Evolutionary conservation across 1,284 basidiomycete genomes (phyloP).

Genomic region (Sparassis latifolia): DNA sequence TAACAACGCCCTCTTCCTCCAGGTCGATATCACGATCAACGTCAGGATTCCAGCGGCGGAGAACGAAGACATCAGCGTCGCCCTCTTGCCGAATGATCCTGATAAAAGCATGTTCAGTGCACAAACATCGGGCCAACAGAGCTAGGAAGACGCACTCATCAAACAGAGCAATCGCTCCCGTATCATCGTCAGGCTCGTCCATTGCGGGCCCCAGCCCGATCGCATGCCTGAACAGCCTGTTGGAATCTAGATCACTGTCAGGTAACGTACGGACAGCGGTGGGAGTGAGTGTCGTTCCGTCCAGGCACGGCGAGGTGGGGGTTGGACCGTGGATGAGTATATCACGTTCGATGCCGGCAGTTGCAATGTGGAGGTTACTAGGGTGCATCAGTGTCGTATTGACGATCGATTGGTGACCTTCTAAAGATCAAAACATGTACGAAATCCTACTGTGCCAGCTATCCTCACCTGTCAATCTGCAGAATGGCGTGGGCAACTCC

Average conservation of each 20-base stretch:
- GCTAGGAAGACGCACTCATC: constrained; percentile 28
- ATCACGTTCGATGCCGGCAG: constrained; percentile 65
- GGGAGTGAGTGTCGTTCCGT: constrained; percentile 36
- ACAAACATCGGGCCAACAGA: neutral
- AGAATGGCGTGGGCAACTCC: constrained; percentile 50
- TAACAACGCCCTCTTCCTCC: constrained; percentile 1
- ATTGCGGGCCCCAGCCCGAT: constrained; percentile 25
- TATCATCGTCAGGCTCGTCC: constrained; percentile 34
- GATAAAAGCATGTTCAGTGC: neutral
- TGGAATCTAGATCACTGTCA: constrained; percentile 22
- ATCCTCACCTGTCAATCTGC: constrained; percentile 45
- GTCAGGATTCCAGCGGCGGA: constrained; percentile 26
- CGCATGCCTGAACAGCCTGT: constrained; percentile 30
- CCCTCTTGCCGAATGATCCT: constrained; percentile 38
- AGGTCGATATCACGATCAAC: too few relatives aligned
- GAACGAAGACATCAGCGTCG: constrained; percentile 39
- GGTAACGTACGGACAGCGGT: constrained; percentile 40
- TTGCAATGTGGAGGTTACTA: constrained; percentile 54
- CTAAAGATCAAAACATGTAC: neutral
- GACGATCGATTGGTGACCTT: constrained; percentile 70
- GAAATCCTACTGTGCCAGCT: too few relatives aligned
- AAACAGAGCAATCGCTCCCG: constrained; percentile 32
- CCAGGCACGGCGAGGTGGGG: constrained; percentile 40
- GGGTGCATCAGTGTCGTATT: constrained; percentile 71
- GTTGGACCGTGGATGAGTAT: constrained; percentile 66